phyloP scores from a whole-genome alignment of 257 asterid genomes.

The Solanum ahanhuiri region DNA sequence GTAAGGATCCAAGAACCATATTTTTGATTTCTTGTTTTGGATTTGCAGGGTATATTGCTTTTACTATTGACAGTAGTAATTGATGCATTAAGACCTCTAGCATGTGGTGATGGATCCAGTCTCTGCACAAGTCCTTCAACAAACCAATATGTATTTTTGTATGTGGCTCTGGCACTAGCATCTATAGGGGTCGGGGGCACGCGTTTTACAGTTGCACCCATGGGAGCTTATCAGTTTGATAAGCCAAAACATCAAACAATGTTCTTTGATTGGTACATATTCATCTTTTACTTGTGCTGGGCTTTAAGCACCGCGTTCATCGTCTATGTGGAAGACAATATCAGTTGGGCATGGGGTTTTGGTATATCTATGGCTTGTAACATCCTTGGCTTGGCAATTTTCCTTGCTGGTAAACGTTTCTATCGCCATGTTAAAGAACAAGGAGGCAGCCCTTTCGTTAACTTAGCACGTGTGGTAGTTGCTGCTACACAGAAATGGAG shows the following conservation, averaged over 20 bases:
- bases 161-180: constrained; percentile 8
- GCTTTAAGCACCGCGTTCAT: constrained; percentile 12
- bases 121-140: constrained; percentile 9
- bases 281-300: constrained; percentile 6
- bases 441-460: constrained; percentile 44
- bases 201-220: constrained; percentile 20
- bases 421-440: constrained; percentile 24
- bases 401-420: constrained; percentile 12
- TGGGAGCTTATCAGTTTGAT: constrained; percentile 26
- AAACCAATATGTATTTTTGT: constrained; percentile 13
- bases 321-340: constrained; percentile 21
- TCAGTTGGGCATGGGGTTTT: constrained; percentile 25
- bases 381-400: constrained; percentile 11
- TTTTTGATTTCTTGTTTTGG: not conserved
- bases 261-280: constrained; percentile 25
- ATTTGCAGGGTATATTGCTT: constrained; percentile 16
- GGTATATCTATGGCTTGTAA: constrained; percentile 16
- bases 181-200: constrained; percentile 22
- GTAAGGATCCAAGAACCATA: not conserved
- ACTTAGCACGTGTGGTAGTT: constrained; percentile 34
- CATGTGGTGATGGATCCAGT: constrained; percentile 10
- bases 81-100: constrained; percentile 15
- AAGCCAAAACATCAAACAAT: constrained; percentile 16
- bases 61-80: constrained; percentile 16
- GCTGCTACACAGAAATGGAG: constrained; percentile 39